Base-by-base conservation (phyloP, 31 red algal genomes). In the Asparagopsis taxiformis region DNA sequence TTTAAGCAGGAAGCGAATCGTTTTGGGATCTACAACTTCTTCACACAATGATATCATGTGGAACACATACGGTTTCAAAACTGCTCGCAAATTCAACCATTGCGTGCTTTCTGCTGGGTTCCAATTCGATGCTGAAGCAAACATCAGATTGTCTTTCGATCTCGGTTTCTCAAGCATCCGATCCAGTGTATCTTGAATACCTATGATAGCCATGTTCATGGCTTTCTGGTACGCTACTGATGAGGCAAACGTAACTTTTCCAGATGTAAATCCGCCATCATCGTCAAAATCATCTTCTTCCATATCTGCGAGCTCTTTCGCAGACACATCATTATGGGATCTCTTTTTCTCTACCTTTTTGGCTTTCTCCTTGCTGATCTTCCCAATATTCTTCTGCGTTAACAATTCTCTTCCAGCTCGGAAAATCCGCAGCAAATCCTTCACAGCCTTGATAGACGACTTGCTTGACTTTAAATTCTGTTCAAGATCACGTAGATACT, bases 151-250 rank as follows among this genome's bases (percentile, higher is more conserved):
- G 23, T 84, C 75, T 13, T 62, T 49, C n/a, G 60, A 39, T 55
- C 31, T 2, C 2, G 89, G 74, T 56, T 59, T 74, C 39, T 65
- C 73, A 51, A 92, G 73, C 41, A 92, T 65, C 5, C 1, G 66
- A 66, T 92, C 89, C 6, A 92, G 57, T 38, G 75, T 65, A 34
- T 92, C 89, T 48, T 92, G 89, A 59, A 92, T 74, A 34, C 89
- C 74, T 30, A 77, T 61, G 32, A 85, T 85, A 17, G 80, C 80
- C 15, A 92, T 62, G 68, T 76, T 92, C 89, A 92, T 84, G 53
- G 68, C 89, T 30, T 74, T 49, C 48, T 85, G 79, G 57, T 85
- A 92, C 0, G 80, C 79, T 49, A 39, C 70, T 1, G 89, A 58
- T 21, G 89, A 85, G 7, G 66, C 89, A 69, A 92, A 92, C 13